phyloP scores from a whole-genome alignment of 2,329 filamentous ascomycete species.

The Xylaria sp. region DNA sequence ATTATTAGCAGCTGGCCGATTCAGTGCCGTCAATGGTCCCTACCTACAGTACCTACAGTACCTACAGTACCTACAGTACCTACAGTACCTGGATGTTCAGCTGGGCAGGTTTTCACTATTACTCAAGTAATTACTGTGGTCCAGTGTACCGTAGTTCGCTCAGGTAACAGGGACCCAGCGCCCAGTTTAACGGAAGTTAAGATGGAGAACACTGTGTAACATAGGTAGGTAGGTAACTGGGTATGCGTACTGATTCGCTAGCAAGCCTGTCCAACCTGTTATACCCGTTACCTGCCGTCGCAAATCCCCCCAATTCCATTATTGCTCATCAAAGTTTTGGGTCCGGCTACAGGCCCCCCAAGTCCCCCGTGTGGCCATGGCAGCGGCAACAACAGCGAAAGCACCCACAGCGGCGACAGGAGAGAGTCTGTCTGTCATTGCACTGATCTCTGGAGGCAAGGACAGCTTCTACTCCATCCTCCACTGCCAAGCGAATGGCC shows the following conservation, averaged over 20 bases:
- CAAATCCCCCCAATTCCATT: conserved; percentile 12
- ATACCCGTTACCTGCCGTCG: conserved; percentile 5
- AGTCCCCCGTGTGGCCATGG: conserved; percentile 42
- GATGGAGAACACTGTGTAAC: conserved; percentile 25
- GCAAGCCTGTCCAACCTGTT: conserved; percentile 2
- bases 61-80: too few species aligned
- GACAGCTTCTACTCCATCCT: conserved; percentile 95
- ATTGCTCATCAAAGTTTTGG: conserved; percentile 25
- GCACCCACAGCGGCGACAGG: conserved; percentile 43
- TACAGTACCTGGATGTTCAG: too few species aligned
- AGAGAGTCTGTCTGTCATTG: conserved; percentile 78
- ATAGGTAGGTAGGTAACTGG: too few species aligned
- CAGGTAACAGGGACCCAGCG: conserved; percentile 6
- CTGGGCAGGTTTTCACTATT: neutral
- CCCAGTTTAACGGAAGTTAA: neutral
- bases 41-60: too few species aligned
- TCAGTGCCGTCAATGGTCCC: too few species aligned
- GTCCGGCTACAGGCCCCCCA: conserved; percentile 17
- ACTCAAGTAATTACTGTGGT: neutral
- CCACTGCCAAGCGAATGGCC: conserved; percentile 88
- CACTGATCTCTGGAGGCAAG: conserved; percentile 94
- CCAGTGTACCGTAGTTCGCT: neutral
- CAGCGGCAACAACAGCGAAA: conserved; percentile 49
- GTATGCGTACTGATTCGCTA: conserved; percentile 10
- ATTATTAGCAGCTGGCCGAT: neutral